Evolutionary conservation across 176 grass and related monocot genomes (phyloP).

Genomic region (Carex littledalei): DNA sequence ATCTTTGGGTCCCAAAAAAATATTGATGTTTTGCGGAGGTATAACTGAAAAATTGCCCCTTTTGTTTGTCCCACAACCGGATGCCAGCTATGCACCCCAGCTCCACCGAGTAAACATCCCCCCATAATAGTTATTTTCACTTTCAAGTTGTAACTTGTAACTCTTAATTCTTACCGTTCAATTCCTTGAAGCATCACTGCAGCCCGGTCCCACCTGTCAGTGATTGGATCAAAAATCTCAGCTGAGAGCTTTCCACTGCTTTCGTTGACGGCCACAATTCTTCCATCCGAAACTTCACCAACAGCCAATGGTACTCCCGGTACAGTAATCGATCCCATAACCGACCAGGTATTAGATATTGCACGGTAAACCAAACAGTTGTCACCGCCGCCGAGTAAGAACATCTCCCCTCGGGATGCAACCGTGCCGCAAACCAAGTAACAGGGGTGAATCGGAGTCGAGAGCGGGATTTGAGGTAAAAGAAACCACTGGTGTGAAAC

Average conservation of each 20-base stretch:
- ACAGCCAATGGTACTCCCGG: slow-evolving; percentile 52
- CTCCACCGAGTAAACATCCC: background rate
- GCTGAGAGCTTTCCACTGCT: slow-evolving; percentile 14
- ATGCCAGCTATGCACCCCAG: background rate
- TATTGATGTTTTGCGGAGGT: background rate
- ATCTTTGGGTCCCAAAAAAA: background rate
- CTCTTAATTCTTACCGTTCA: background rate
- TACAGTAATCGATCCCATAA: slow-evolving; percentile 28
- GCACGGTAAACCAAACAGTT: slow-evolving; percentile 74
- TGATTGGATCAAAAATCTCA: slow-evolving; percentile 12
- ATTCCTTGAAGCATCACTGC: slow-evolving; percentile 21
- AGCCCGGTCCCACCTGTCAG: slow-evolving; percentile 19
- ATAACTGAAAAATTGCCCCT: background rate
- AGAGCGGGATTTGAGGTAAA: slow-evolving; percentile 60
- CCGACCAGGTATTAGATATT: slow-evolving; percentile 51
- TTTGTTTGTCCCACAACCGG: background rate
- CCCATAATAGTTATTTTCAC: background rate
- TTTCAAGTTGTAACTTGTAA: too few relatives aligned
- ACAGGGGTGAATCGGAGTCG: slow-evolving; percentile 26
- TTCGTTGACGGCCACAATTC: slow-evolving; percentile 21
- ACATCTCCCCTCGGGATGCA: slow-evolving; percentile 70
- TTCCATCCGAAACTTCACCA: slow-evolving; percentile 31
- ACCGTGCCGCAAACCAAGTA: slow-evolving; percentile 62
- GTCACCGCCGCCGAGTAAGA: slow-evolving; percentile 57
- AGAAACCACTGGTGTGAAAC: slow-evolving; percentile 63